Evolutionary conservation across 2,329 filamentous ascomycete species (phyloP), one percentile per base, ranked within the genome.

Genomic region (Nannizziopsis barbatae): DNA sequence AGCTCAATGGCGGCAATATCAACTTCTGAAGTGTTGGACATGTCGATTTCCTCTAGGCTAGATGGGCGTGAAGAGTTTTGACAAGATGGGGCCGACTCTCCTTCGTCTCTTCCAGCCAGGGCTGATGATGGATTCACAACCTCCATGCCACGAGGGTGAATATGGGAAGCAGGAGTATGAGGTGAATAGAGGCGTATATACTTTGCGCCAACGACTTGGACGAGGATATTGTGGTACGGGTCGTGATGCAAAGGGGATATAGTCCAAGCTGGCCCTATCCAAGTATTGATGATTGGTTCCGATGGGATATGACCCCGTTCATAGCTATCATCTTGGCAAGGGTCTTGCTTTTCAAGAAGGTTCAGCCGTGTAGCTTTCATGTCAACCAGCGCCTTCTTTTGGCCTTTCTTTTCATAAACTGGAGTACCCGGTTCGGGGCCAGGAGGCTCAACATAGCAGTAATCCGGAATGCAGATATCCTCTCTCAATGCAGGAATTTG

Each of bases 241-340:
- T 96, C 92, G 1, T 87, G 93, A 64, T 98, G 92, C 0, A 96
- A 72, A 1, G 92, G 92, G 0, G 88, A 95, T 54, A 95, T 89
- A 0, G 92, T 96, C 43, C 80, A 81, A 0, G 80, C 72, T 0
- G 92, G 92, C 0, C 92, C 92, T 54, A 96, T 83, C 92, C 92
- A 98, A 6, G 86, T 88, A 65, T 96, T 94, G 14, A 93, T 73
- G 38, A 84, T 71, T 0, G 86, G 86, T 17, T 78, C 74, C 5
- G 42, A 52, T 0, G 60, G 55, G 32, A 36, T 60, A 40, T 6
- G 42, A 52, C 20, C 56, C 38, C 20, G 53, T 45, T 35, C 45
- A 36, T 43, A 18, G 10, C 50, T 39, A 14, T 42, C 43, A 17
- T 50, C 49, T 32, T 4, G 42, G 49, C 14, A 55, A 40, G 14